A percentile compares a stretch with the other conserved stretches of the same genome.
Evolutionary conservation across 306 rosid genomes (phyloP).

Genomic region (Prunus kanzakura): DNA sequence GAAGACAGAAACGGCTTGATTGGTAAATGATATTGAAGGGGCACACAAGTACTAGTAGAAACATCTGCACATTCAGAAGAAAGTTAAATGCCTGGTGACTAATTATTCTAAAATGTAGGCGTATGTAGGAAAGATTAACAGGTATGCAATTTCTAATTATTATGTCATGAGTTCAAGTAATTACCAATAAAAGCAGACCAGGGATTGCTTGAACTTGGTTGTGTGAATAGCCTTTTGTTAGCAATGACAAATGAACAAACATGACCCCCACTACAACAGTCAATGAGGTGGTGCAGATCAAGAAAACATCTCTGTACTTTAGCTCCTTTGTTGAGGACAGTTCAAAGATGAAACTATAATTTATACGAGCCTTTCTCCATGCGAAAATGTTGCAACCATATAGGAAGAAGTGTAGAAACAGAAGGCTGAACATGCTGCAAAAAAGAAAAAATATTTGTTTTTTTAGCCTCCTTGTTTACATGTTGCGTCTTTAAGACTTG

Average conservation of each 20-base stretch:
- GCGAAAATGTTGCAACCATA: slow-evolving; percentile 92
- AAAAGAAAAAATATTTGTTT: slow-evolving; percentile 12
- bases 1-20: slow-evolving; percentile 77
- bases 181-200: slow-evolving; percentile 82
- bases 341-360: slow-evolving; percentile 89
- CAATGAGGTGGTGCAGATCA: slow-evolving; percentile 80
- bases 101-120: not conserved
- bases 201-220: slow-evolving; percentile 77
- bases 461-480: slow-evolving; percentile 1
- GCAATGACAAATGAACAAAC: slow-evolving; percentile 71
- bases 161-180: slow-evolving; percentile 2
- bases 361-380: slow-evolving; percentile 88
- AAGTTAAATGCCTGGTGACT: not conserved
- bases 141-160: not conserved
- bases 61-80: slow-evolving; percentile 47
- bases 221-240: slow-evolving; percentile 70
- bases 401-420: slow-evolving; percentile 92
- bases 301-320: slow-evolving; percentile 78
- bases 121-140: not conserved
- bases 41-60: slow-evolving; percentile 61
- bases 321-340: slow-evolving; percentile 67
- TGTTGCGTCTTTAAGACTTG: not conserved
- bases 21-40: slow-evolving; percentile 76
- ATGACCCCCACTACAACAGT: slow-evolving; percentile 73
- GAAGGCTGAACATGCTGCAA: slow-evolving; percentile 93